These are phyloP conservation scores for Drechslera avenae DNA, from an alignment of 2,329 filamentous ascomycete genomes.

Conservation along the genomic window DNA sequence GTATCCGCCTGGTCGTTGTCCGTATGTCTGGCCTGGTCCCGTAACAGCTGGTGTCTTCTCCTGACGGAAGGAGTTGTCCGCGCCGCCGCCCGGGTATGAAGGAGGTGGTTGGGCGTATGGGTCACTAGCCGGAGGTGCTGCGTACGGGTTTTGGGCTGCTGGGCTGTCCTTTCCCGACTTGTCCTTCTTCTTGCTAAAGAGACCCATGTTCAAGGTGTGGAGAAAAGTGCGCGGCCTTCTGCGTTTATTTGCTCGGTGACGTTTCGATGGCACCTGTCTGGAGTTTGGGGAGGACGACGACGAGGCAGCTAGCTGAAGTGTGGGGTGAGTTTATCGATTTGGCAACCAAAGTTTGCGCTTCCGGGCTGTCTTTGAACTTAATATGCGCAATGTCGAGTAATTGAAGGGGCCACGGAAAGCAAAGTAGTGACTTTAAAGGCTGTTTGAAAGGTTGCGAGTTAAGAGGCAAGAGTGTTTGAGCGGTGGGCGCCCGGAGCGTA, in stretches of 20 bases:
- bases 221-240: too few species aligned
- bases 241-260: background rate
- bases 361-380: too few species aligned
- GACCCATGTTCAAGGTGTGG: conserved; percentile 46
- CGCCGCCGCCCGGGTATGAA: conserved; percentile 44
- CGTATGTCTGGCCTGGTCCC: conserved; percentile 51
- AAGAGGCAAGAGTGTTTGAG: conserved; percentile 25
- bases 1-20: conserved; percentile 34
- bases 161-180: conserved; percentile 58
- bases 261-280: background rate
- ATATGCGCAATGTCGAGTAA: background rate
- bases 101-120: conserved; percentile 58
- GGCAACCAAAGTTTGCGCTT: background rate
- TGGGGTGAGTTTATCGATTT: conserved; percentile 25
- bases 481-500: conserved; percentile 22
- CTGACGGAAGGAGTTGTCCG: conserved; percentile 41
- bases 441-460: conserved; percentile 15
- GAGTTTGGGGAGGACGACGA: background rate
- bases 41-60: conserved; percentile 53
- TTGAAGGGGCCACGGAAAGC: background rate
- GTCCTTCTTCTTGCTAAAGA: conserved; percentile 61
- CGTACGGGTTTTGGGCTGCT: conserved; percentile 53
- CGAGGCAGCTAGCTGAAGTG: conserved; percentile 17
- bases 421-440: background rate
- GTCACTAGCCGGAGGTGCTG: conserved; percentile 54